Conservation (phyloP, 352 stramenopile species). For the Hyaloperonospora brassicae region DNA sequence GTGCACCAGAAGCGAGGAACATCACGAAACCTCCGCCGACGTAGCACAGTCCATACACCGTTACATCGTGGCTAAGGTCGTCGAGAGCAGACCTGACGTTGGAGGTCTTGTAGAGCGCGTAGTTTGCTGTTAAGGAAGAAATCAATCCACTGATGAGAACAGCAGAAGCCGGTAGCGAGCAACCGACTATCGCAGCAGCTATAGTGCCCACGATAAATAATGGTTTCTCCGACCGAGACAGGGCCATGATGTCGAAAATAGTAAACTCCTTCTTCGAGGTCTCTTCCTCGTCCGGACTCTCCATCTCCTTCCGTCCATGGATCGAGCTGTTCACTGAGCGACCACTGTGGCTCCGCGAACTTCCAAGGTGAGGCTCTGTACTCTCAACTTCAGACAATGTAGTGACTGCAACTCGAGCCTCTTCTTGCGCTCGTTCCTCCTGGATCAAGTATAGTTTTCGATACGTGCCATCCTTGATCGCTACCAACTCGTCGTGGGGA, state of each 20-base stretch:
- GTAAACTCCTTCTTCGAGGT: background rate
- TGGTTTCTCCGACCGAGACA: background rate
- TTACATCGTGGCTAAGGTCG: conserved; percentile 7
- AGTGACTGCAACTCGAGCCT: conserved; percentile 11
- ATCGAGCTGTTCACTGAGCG: too few relatives aligned
- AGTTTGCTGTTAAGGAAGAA: background rate
- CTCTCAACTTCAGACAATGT: conserved; percentile 3
- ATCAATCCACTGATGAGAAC: background rate
- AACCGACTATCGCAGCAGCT: background rate
- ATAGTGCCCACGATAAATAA: background rate
- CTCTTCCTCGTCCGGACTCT: background rate
- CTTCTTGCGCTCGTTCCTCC: conserved; percentile 20
- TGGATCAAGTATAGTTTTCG: conserved; percentile 25
- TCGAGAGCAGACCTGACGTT: background rate
- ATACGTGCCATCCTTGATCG: conserved; percentile 16
- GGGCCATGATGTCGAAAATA: too few relatives aligned
- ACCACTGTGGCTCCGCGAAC: too few relatives aligned
- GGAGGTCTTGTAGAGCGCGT: background rate
- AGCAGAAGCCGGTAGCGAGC: background rate
- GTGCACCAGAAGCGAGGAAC: conserved; percentile 14
- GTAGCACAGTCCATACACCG: conserved; percentile 31
- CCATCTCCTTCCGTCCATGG: too few relatives aligned
- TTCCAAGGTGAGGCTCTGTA: background rate
- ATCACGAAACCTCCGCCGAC: conserved; percentile 30
- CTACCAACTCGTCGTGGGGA: conserved; percentile 30